Conservation (phyloP, 2,329 filamentous ascomycete genomes). For the Aspergillus quadrilineatus region DNA sequence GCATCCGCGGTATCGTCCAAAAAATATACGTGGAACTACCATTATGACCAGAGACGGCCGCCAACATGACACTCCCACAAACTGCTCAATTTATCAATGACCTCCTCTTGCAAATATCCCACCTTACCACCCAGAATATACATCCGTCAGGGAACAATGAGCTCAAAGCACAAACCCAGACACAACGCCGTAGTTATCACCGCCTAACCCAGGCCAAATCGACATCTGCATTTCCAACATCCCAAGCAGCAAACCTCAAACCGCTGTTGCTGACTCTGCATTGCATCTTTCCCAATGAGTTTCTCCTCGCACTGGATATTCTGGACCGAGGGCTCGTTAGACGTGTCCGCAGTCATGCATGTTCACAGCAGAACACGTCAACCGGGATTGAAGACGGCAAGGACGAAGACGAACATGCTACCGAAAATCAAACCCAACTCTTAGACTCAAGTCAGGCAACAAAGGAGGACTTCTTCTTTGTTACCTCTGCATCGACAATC, state of each 20-base stretch:
- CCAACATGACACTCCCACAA: neutral
- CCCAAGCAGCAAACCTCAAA: slow-evolving; percentile 37
- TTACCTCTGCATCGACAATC: slow-evolving; percentile 57
- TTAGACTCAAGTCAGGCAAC: neutral
- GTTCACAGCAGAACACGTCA: neutral
- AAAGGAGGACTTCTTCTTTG: slow-evolving; percentile 55
- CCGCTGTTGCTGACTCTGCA: slow-evolving; percentile 75
- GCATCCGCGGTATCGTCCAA: neutral
- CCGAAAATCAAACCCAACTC: neutral
- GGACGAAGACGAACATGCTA: neutral
- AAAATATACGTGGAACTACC: neutral
- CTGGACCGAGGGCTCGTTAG: slow-evolving; percentile 75
- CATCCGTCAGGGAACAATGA: neutral
- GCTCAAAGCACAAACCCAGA: neutral
- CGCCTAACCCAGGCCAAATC: slow-evolving; percentile 7
- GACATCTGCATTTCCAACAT: slow-evolving; percentile 25
- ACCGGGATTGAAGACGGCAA: neutral
- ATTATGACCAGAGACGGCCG: neutral
- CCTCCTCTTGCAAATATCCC: neutral
- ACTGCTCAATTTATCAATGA: slow-evolving; percentile 3
- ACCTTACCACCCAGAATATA: neutral
- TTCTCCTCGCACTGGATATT: slow-evolving; percentile 83
- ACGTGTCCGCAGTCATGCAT: slow-evolving; percentile 19
- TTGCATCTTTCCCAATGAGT: slow-evolving; percentile 74
- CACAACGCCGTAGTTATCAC: neutral